Evolutionary conservation across 2,329 filamentous ascomycete genomes (phyloP).

Genomic region (Clarireedia sp.): DNA sequence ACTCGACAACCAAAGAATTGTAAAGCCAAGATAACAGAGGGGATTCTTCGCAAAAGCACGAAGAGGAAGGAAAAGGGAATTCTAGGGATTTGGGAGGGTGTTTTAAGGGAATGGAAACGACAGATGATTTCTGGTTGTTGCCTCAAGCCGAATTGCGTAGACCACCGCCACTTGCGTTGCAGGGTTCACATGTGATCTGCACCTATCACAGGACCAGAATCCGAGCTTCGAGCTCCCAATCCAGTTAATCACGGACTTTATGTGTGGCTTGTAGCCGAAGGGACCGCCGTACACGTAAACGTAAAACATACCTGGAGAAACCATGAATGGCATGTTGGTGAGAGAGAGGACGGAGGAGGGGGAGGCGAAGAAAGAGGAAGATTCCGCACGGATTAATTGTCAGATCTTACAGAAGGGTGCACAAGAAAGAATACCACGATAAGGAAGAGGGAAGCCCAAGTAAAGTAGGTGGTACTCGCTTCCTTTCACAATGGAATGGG

Average conservation of each 20-base stretch:
- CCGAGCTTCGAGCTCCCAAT: neutral
- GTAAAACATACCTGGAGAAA: conserved; percentile 9
- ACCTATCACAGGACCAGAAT: conserved; percentile 4
- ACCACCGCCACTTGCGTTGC: conserved; percentile 10
- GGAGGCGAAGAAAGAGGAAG: neutral
- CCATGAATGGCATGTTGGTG: conserved; percentile 4
- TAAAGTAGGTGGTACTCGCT: too few relatives aligned
- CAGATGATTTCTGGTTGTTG: neutral
- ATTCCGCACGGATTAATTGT: neutral
- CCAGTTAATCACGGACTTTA: conserved; percentile 3
- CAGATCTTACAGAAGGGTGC: neutral
- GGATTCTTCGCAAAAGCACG: neutral
- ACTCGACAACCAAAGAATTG: neutral
- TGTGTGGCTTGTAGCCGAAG: neutral
- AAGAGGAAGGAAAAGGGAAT: neutral
- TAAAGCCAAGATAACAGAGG: neutral
- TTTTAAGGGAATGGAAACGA: conserved; percentile 1
- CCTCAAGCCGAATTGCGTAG: conserved; percentile 2
- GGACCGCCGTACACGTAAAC: neutral
- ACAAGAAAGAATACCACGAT: neutral
- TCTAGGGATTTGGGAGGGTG: neutral
- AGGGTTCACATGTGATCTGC: conserved; percentile 4
- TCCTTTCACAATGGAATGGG: too few relatives aligned
- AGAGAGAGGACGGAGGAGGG: neutral
- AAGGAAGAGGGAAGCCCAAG: neutral